Evolutionary conservation across 306 rosid species (phyloP), one percentile per base, ranked within the genome.

Genomic region (Quercus ilex): DNA sequence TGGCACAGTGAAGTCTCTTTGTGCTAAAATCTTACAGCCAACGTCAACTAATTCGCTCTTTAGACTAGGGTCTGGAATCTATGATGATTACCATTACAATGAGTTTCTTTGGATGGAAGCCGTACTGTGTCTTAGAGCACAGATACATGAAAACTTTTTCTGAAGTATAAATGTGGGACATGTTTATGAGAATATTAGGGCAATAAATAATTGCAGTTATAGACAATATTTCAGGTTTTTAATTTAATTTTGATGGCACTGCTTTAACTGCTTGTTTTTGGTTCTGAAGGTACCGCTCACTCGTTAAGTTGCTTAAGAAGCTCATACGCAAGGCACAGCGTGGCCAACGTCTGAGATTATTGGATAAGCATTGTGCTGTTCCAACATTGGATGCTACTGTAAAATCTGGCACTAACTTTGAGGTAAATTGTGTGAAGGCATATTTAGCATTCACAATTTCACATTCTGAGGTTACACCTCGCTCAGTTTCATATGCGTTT

Each of bases 351-450:
- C 43, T 43, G 35, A 85, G 88, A 84, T 83, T 94, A 77, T 80
- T 92, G 88, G 88, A 85, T 76, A 92, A 91, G 89, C 97, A 94
- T 77, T 90, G 99, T 85, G 82, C 14, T 73, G 83, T 68, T 79
- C 79, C 79, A 67, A 82, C 87, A 41, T 38, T 71, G 28, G 82
- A 85, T 72, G 52, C 71, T 53, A 13, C 4, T 46, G 82, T 80
- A 83, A 72, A 60, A 33, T 78, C 77, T 41, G 69, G 79, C 83
- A 83, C 83, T 74, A 77, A 68, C n/a, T 73, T 49, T 81, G 67
- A 89, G 94, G 76, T 81, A 71, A 25, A 57, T 23, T 73, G 25
- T 76, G 69, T 33, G 75, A 53, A 77, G 46, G 78, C 65, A 2
- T 67, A 62, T 53, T 53, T 74, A 64, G 53, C 55, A 73, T 75